phyloP scores from a whole-genome alignment of 2,329 filamentous ascomycete genomes.

The Trichoderma sp. region DNA sequence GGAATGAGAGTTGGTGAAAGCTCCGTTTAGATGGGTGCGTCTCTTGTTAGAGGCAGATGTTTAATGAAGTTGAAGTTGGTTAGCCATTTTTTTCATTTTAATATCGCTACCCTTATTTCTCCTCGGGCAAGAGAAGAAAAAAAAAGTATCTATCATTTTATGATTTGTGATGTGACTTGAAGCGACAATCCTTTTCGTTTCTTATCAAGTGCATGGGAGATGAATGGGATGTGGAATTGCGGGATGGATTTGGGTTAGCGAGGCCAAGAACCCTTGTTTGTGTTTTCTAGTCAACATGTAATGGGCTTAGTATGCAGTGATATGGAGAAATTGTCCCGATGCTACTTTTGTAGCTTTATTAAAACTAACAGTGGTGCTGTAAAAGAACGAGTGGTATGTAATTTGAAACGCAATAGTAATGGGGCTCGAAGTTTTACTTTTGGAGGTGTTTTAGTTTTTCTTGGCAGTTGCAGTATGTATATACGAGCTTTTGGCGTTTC shows the following conservation, averaged over 20 bases:
- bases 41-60: background rate
- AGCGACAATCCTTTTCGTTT: background rate
- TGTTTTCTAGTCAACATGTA: background rate
- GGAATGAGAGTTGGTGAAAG: background rate
- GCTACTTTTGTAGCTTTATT: too few relatives aligned
- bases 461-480: background rate
- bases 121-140: too few relatives aligned
- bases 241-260: background rate
- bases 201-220: background rate
- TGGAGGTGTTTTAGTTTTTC: background rate
- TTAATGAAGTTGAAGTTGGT: constrained; percentile 8
- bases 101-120: background rate
- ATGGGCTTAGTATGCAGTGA: background rate
- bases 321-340: background rate
- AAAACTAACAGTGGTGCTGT: background rate
- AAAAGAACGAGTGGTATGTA: background rate
- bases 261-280: background rate
- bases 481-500: constrained; percentile 12
- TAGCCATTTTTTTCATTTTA: background rate
- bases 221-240: background rate
- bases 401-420: background rate
- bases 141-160: background rate
- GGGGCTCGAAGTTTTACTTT: background rate
- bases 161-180: background rate
- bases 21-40: background rate